These are phyloP conservation scores for Funneliformis mosseae DNA, from an alignment of 192 early-diverging fungal species.

Conservation along the genomic window DNA sequence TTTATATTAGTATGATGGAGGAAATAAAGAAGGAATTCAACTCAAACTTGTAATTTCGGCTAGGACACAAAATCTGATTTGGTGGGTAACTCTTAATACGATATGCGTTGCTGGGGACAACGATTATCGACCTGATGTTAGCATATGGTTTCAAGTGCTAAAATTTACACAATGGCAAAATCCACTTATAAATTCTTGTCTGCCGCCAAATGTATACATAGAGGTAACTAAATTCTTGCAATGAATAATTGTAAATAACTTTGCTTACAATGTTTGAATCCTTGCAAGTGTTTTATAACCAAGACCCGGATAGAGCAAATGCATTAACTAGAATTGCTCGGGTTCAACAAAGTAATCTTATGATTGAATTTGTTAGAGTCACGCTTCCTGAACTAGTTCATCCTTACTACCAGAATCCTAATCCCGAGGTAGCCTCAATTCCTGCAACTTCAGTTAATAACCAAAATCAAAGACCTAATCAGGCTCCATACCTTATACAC, in stretches of 20 bases:
- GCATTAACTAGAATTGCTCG: not conserved
- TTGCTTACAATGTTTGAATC: not conserved
- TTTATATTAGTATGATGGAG: not conserved
- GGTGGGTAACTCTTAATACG: not conserved
- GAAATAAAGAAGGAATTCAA: not conserved
- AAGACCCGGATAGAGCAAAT: not conserved
- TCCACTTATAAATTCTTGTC: not conserved
- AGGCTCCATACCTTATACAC: too few relatives aligned
- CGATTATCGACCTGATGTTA: too few relatives aligned
- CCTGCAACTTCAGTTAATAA: too few relatives aligned
- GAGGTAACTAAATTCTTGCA: not conserved
- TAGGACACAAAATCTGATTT: not conserved
- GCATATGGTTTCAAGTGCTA: too few relatives aligned
- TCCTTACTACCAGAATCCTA: too few relatives aligned
- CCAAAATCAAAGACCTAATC: too few relatives aligned
- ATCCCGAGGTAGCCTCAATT: too few relatives aligned
- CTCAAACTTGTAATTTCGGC: not conserved
- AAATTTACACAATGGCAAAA: not conserved
- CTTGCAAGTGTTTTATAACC: not conserved
- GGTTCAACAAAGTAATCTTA: not conserved
- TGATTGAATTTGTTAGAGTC: too few relatives aligned
- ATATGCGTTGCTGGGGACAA: not conserved
- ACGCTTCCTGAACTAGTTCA: too few relatives aligned
- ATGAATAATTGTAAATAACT: not conserved
- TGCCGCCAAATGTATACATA: not conserved